Conservation (phyloP, 2,329 filamentous ascomycete genomes). For the Colletotrichum sojae region DNA sequence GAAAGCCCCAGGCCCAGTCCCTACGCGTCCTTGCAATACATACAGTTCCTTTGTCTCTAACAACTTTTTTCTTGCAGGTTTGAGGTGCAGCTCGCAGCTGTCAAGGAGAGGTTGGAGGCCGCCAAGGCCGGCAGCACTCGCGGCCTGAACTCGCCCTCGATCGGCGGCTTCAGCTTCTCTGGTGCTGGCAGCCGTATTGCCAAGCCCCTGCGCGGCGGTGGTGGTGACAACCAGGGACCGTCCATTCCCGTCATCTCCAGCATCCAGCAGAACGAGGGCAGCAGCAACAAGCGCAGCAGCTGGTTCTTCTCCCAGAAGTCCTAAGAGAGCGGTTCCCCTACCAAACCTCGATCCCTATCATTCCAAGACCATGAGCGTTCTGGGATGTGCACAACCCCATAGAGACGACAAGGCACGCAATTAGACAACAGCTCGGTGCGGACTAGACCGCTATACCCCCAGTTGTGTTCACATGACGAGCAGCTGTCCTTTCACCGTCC, state of each 20-base stretch:
- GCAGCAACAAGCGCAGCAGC: constrained; percentile 75
- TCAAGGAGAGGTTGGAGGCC: constrained; percentile 97
- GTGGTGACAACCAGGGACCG: constrained; percentile 60
- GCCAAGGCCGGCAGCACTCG: constrained; percentile 93
- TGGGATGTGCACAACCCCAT: constrained; percentile 11
- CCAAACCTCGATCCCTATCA: not conserved
- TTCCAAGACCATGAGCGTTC: not conserved
- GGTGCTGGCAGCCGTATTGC: constrained; percentile 76
- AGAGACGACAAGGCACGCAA: constrained; percentile 24
- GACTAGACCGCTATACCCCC: constrained; percentile 38
- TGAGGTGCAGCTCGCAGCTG: constrained; percentile 94
- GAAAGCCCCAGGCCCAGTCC: no score
- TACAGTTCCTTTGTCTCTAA: constrained; percentile 12
- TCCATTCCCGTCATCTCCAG: constrained; percentile 70
- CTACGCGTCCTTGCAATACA: no score
- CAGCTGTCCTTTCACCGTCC: constrained; percentile 16
- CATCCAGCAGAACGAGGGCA: constrained; percentile 71
- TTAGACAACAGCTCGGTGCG: constrained; percentile 32
- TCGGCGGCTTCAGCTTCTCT: constrained; percentile 80
- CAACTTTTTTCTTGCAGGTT: constrained; percentile 72
- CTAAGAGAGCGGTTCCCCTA: constrained; percentile 47
- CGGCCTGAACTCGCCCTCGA: constrained; percentile 77
- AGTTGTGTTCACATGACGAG: constrained; percentile 21
- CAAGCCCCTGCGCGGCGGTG: constrained; percentile 77
- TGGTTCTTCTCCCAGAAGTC: constrained; percentile 80